Base-by-base conservation (phyloP, 176 grass and related monocot genomes). In the Otatea glauca region DNA sequence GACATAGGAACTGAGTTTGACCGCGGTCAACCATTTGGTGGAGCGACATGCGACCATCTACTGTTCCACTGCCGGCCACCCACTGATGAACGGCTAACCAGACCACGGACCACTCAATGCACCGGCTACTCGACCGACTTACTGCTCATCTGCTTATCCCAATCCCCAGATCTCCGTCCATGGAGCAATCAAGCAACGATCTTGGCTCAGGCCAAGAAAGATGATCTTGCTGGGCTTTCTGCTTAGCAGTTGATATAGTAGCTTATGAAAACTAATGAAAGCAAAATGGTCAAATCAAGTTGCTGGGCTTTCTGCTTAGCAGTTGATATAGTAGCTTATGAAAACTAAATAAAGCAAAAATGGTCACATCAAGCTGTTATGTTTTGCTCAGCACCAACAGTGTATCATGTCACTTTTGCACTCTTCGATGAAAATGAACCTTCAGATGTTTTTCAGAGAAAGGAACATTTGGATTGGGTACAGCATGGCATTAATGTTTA, bases 1-100 rank as follows among this genome's bases (percentile, higher is more conserved):
- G 18, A 64, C 41, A 53, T 41, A 83, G 70, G 68, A 84, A 64
- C 83, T 20, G 1, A 7, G 89, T 25, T 88, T 87, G 84, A 84
- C 89, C 53, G 25, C 0, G 42, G 89, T 90, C 80, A 87, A 72
- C 18, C 7, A 23, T 23, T 23, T 63, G 77, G n/a, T 39, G 78
- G 35, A 65, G 38, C 7, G 25, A 70, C 58, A 29, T 29, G 79
- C 23, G 39, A 11, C n/a, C 29, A 20, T 82, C 76, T 42, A 65
- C 69, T 67, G 62, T 50, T 83, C 37, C 65, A 34, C n/a, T 20
- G 53, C 41, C 55, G 71, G 24, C 7, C 48, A 16, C 7, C 4
- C 67, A 23, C 21, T 4, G 39, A 39, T 64, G 18, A 56, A 56
- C 6, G 18, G 6, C 7, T 6, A 56, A 8, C 18, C 53, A 20